Conservation (phyloP, 1,284 basidiomycete genomes). For the Athelia sp. region DNA sequence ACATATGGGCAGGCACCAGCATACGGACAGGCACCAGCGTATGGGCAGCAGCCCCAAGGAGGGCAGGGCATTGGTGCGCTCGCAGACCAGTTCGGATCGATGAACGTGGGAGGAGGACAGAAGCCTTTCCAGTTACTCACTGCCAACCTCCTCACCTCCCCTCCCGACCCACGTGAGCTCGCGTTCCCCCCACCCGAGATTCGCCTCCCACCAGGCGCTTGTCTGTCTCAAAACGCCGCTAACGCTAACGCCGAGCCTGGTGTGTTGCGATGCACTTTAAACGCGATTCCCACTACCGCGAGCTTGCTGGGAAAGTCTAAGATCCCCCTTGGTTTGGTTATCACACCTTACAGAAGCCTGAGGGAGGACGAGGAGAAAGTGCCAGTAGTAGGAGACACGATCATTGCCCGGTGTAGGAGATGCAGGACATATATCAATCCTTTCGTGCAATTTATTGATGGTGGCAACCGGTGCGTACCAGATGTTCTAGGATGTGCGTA, state of each 20-base stretch:
- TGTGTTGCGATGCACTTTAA: conserved; percentile 91
- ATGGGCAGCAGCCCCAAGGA: conserved; percentile 32
- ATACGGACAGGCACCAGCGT: conserved; percentile 45
- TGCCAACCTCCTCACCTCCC: conserved; percentile 84
- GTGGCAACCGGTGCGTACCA: conserved; percentile 80
- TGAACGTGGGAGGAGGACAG: conserved; percentile 72
- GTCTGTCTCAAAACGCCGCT: conserved; percentile 71
- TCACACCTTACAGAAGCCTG: conserved; percentile 89
- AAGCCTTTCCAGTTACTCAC: conserved; percentile 76
- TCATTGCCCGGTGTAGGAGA: conserved; percentile 95
- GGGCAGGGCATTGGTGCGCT: conserved; percentile 46
- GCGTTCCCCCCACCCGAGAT: conserved; percentile 84
- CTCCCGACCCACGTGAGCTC: conserved; percentile 86
- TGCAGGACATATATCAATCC: conserved; percentile 99
- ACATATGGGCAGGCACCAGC: conserved; percentile 11
- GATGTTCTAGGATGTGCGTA: no score
- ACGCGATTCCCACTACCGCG: conserved; percentile 91
- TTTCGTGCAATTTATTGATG: conserved; percentile 97
- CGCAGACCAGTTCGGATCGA: conserved; percentile 81
- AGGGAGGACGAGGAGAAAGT: conserved; percentile 75
- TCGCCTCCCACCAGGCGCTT: conserved; percentile 78
- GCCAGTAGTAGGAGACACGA: conserved; percentile 87
- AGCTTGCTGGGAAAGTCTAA: conserved; percentile 91
- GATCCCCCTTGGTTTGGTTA: conserved; percentile 85
- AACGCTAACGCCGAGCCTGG: conserved; percentile 84